A percentile compares a stretch with the other conserved stretches of the same genome.
phyloP scores from a whole-genome alignment of 1,284 basidiomycete species.

The Cryptococcus wingfieldii region DNA sequence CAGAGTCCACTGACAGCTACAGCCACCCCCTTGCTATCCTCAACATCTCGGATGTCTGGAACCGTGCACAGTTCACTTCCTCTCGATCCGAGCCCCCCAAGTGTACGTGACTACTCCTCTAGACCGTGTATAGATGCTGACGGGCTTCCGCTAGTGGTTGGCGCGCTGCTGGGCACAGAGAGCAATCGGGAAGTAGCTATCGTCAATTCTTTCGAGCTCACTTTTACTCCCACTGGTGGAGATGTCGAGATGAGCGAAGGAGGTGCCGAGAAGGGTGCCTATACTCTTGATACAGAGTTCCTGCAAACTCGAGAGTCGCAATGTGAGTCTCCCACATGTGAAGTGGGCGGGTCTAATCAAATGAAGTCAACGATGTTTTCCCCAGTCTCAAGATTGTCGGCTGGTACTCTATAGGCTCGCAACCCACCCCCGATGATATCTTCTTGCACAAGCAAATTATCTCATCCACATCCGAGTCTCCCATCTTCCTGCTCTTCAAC shows the following conservation, averaged over 20 bases:
- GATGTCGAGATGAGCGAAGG: conserved; percentile 23
- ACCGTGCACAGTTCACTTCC: conserved; percentile 59
- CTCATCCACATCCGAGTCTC: conserved; percentile 50
- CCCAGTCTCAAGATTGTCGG: conserved; percentile 93
- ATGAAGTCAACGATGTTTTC: conserved; percentile 91
- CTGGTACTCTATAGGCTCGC: conserved; percentile 83
- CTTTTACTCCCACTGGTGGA: conserved; percentile 35
- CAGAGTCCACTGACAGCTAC: neutral
- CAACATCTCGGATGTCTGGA: conserved; percentile 93
- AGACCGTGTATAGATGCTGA: neutral
- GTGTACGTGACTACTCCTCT: conserved; percentile 6
- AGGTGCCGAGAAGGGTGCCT: conserved; percentile 40
- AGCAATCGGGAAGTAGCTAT: conserved; percentile 91
- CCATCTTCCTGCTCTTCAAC: conserved; percentile 53
- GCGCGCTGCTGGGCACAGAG: conserved; percentile 91
- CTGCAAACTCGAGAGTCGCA: conserved; percentile 78
- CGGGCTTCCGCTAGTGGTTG: conserved; percentile 61
- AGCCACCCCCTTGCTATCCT: conserved; percentile 95
- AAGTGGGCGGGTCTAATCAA: conserved; percentile 1
- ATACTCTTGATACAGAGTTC: conserved; percentile 66
- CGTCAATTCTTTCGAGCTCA: conserved; percentile 91
- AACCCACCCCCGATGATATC: conserved; percentile 69
- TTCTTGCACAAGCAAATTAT: conserved; percentile 73
- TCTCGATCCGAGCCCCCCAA: conserved; percentile 6
- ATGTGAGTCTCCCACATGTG: conserved; percentile 58